Conservation (phyloP, 805 yeast species). For the Metschnikowia noctiluminum region DNA sequence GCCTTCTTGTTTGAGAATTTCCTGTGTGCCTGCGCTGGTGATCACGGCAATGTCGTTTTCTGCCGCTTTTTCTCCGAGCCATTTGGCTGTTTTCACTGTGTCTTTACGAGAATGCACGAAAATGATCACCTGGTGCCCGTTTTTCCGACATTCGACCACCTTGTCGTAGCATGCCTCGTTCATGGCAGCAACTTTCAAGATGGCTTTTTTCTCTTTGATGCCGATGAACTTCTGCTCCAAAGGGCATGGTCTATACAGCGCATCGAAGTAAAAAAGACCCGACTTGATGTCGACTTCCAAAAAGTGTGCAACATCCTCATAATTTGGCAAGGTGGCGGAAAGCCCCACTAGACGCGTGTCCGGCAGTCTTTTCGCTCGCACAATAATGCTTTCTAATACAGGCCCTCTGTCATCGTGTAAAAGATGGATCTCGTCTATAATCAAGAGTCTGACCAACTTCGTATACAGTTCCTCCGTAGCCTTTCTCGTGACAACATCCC, state of each 20-base stretch:
- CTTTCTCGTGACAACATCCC: constrained; percentile 95
- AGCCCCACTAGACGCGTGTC: constrained; percentile 72
- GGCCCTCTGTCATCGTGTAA: constrained; percentile 96
- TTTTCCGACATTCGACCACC: constrained; percentile 55
- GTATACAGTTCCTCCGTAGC: constrained; percentile 62
- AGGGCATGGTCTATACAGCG: constrained; percentile 89
- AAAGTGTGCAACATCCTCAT: constrained; percentile 79
- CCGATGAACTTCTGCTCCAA: constrained; percentile 86
- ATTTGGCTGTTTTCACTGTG: constrained; percentile 77
- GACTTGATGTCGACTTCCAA: constrained; percentile 54
- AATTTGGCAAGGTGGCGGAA: constrained; percentile 92
- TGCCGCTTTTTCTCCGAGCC: constrained; percentile 58
- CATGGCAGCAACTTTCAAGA: constrained; percentile 77
- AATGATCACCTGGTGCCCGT: constrained; percentile 75
- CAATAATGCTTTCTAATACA: constrained; percentile 82
- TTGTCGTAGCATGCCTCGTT: constrained; percentile 84
- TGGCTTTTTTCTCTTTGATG: constrained; percentile 75
- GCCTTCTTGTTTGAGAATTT: constrained; percentile 62
- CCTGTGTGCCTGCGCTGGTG: constrained; percentile 52
- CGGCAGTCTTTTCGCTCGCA: constrained; percentile 52
- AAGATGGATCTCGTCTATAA: constrained; percentile 90
- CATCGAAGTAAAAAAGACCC: constrained; percentile 78
- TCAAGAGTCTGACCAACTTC: constrained; percentile 61
- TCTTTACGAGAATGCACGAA: constrained; percentile 95
- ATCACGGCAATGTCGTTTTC: constrained; percentile 34